A percentile compares a stretch with the other conserved stretches of the same genome.
Conservation (phyloP, 2,329 filamentous ascomycete species). For the Cordyceps fumosorosea region DNA sequence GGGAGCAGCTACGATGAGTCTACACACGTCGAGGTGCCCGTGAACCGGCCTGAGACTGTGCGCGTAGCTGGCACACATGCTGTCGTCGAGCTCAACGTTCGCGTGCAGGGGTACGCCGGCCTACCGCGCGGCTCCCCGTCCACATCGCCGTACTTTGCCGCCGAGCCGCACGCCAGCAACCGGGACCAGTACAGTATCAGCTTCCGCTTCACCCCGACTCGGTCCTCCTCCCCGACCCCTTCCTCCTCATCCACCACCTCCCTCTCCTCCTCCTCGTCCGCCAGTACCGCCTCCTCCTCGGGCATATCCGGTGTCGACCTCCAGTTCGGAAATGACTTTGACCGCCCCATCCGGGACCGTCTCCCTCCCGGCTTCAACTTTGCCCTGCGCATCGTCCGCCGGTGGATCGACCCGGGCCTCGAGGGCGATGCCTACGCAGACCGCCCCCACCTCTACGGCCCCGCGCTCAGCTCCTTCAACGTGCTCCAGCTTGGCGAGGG, state of each 20-base stretch:
- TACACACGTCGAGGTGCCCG: conserved; percentile 66
- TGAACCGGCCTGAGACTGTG: conserved; percentile 63
- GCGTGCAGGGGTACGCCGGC: conserved; percentile 62
- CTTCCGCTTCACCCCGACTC: conserved; percentile 70
- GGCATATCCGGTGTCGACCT: conserved; percentile 65
- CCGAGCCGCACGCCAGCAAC: conserved; percentile 57
- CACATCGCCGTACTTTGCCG: conserved; percentile 71
- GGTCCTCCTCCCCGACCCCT: not conserved
- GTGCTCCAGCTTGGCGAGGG: conserved; percentile 58
- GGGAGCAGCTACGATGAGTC: conserved; percentile 67
- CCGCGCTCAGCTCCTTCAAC: conserved; percentile 75
- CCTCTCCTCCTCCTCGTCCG: not conserved
- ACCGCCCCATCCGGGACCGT: conserved; percentile 77
- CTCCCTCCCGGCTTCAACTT: conserved; percentile 82
- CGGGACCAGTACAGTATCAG: conserved; percentile 80
- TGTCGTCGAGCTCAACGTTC: conserved; percentile 63
- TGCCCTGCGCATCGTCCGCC: conserved; percentile 78
- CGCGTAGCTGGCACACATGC: conserved; percentile 58
- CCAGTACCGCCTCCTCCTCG: conserved; percentile 16
- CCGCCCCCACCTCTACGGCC: conserved; percentile 77
- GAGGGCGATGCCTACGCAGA: conserved; percentile 89
- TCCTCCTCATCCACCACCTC: conserved; percentile 7
- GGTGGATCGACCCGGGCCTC: conserved; percentile 84
- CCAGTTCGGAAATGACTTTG: conserved; percentile 94
- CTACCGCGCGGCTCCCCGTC: conserved; percentile 63